Base-by-base conservation (phyloP, 1,284 basidiomycete species). In the Malassezia restricta region DNA sequence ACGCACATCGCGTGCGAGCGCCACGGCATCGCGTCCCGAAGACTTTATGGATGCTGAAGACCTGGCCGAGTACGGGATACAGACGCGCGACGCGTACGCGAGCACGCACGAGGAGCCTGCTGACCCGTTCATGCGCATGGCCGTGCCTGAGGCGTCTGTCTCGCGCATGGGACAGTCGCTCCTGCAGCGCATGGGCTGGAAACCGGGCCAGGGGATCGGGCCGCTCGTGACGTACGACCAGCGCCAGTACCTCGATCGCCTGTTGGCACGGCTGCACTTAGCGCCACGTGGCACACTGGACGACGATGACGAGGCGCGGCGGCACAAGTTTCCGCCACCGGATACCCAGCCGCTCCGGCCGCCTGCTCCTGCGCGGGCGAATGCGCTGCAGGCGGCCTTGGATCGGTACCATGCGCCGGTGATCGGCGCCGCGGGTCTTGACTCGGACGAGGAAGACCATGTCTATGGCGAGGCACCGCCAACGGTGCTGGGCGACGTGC, bases 1-100 rank as follows among this genome's bases (percentile, higher is more conserved):
- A 73, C 83, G 87, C 3, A 46, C 51, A 8, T 49, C 56, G 40
- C 58, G 54, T 33, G 37, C n/a, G 38, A 28, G 30, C 24, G 41
- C 40, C n/a, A 31, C 44, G 9, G 87, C 27, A 83, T 49, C 47
- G 29, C 57, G 80, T 9, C 82, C 85, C 0, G 87, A 95, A 71
- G 92, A 96, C 73, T 96, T 89, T 73, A 98, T 98, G 92, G 92
- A 98, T 75, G 92, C 95, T 40, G 94, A 98, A 75, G 92, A 95
- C 74, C 76, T 92, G n/a, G 81, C 83, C 35, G 86, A 87, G 58
- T 73, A 85, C 56, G 33, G 20, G 11, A 74, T 92, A 7, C 47
- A 52, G 17, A 51, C 54, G 20, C 41, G 50, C 28, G 42, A 51
- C 12, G 46, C 48, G 8, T 58, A 48, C 30, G 38, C 47, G 64